These are phyloP conservation scores for Fraxinus platypoda DNA, from an alignment of 305 asterid genomes.

Conservation along the genomic window DNA sequence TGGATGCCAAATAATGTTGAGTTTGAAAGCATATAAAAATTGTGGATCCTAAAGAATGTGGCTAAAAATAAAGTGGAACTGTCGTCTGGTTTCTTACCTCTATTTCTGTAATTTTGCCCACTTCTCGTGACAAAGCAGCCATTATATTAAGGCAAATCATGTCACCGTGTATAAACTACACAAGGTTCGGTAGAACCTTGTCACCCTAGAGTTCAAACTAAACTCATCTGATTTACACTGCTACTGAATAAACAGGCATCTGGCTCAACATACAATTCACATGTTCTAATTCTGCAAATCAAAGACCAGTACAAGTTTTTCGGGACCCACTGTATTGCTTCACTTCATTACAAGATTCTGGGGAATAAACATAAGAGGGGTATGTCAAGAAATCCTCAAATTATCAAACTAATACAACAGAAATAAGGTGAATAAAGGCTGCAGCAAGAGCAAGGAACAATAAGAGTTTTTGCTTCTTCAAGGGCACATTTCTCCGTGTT, in stretches of 20 bases:
- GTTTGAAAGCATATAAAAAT: background rate
- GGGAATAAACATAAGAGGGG: background rate
- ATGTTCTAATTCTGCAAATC: conserved; percentile 4
- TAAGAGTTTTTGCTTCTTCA: background rate
- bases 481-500: background rate
- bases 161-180: background rate
- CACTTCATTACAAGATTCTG: background rate
- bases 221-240: background rate
- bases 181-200: background rate
- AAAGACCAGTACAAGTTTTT: background rate
- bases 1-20: background rate
- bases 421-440: background rate
- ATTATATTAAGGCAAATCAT: background rate
- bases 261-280: background rate
- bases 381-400: background rate
- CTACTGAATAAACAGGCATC: background rate
- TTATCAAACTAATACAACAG: background rate
- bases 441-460: background rate
- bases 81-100: background rate
- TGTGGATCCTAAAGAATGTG: background rate
- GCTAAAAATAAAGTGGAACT: background rate
- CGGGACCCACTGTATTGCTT: background rate
- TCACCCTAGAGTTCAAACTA: background rate
- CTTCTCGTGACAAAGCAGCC: background rate
- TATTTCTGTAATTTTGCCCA: background rate